phyloP scores from a whole-genome alignment of 208 protist genomes.

The Acanthamoeba royreba region DNA sequence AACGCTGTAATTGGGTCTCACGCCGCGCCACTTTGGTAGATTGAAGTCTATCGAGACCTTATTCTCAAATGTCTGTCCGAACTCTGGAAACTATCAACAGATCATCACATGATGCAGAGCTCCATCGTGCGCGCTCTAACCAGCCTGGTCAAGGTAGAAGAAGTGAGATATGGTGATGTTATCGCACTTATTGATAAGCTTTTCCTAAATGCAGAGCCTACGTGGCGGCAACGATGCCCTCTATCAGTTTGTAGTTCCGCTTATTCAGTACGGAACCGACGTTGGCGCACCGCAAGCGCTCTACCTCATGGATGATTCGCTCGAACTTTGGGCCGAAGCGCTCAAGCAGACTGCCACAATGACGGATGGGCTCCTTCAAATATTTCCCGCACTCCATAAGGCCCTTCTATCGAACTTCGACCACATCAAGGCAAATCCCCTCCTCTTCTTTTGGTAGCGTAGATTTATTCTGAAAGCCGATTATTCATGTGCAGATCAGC shows the following conservation, averaged over 20 bases:
- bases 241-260: slow-evolving; percentile 34
- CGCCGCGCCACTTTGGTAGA: too few relatives aligned
- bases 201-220: neutral
- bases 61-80: slow-evolving; percentile 7
- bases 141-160: slow-evolving; percentile 29
- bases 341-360: slow-evolving; percentile 2
- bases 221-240: neutral
- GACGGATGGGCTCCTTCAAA: neutral
- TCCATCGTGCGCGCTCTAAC: slow-evolving; percentile 33
- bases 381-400: neutral
- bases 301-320: slow-evolving; percentile 10
- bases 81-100: slow-evolving; percentile 27
- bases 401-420: slow-evolving; percentile 11
- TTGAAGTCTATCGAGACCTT: neutral
- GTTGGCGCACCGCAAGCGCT: neutral
- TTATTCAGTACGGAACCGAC: slow-evolving; percentile 31
- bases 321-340: slow-evolving; percentile 40
- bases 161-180: too few relatives aligned
- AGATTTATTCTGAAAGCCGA: too few relatives aligned
- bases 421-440: neutral
- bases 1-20: too few relatives aligned
- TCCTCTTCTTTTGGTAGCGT: too few relatives aligned
- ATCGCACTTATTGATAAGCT: neutral
- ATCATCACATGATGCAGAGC: slow-evolving; percentile 28
- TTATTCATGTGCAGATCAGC: slow-evolving; percentile 19